These are phyloP conservation scores for Royoungia palumana DNA, from an alignment of 768 basidiomycete genomes.

Conservation along the genomic window DNA sequence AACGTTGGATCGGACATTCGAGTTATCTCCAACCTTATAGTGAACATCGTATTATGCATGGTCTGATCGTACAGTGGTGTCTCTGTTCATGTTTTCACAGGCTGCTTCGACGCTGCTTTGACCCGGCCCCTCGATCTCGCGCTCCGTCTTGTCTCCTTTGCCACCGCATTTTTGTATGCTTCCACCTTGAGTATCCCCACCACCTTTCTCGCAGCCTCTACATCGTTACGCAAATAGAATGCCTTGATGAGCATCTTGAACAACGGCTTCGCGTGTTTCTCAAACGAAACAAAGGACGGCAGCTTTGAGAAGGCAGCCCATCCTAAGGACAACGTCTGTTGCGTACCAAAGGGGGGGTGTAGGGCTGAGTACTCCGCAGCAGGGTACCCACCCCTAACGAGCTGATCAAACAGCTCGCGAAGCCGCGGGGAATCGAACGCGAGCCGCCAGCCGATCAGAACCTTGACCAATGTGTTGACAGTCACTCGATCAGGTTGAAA, in stretches of 20 bases:
- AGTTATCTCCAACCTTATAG: too few relatives aligned
- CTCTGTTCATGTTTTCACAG: neutral
- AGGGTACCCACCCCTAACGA: constrained; percentile 60
- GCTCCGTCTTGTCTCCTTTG: constrained; percentile 14
- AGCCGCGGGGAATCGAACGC: constrained; percentile 43
- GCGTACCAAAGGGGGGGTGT: constrained; percentile 47
- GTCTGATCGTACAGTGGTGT: neutral
- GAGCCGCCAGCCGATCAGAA: constrained; percentile 49
- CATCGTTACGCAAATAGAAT: constrained; percentile 54
- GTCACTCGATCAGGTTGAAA: constrained; percentile 69
- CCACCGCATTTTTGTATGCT: constrained; percentile 6
- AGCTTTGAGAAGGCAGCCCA: constrained; percentile 37
- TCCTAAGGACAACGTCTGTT: constrained; percentile 5
- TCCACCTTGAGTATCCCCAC: constrained; percentile 54
- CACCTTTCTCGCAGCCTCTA: constrained; percentile 48
- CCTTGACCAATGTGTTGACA: constrained; percentile 64
- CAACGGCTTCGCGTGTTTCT: constrained; percentile 61
- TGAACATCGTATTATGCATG: neutral
- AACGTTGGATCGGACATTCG: too few relatives aligned
- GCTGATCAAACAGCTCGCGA: constrained; percentile 59
- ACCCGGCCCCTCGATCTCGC: constrained; percentile 22
- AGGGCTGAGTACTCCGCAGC: constrained; percentile 27
- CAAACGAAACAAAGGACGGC: constrained; percentile 47
- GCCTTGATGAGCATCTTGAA: constrained; percentile 72
- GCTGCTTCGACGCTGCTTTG: constrained; percentile 11